Percentiles rank a stretch among this genome's conserved stretches.
Evolutionary conservation across 139 green algal species (phyloP).

Genomic region (Tetraselmis striata): DNA sequence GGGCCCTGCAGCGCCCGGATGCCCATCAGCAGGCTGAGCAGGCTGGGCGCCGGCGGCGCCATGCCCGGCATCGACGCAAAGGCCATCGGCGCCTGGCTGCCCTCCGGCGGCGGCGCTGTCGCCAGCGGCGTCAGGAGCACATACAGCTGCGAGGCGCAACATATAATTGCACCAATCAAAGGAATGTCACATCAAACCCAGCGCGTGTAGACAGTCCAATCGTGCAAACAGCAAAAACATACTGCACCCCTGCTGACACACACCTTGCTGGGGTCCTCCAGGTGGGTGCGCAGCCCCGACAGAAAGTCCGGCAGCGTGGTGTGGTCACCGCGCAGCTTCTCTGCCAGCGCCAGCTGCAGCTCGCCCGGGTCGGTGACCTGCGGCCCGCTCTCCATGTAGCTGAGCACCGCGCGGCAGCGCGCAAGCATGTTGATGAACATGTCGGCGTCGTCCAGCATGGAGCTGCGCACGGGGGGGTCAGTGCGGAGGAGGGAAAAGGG

Average conservation of each 20-base stretch:
- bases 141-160: background rate
- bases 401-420: slow-evolving; percentile 38
- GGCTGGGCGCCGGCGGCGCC: slow-evolving; percentile 10
- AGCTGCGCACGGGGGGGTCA: background rate
- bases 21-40: slow-evolving; percentile 56
- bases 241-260: too few species aligned
- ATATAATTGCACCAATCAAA: slow-evolving; percentile 1
- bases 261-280: slow-evolving; percentile 40
- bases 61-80: slow-evolving; percentile 3
- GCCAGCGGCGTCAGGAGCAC: background rate
- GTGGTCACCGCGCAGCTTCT: slow-evolving; percentile 41
- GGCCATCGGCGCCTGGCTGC: background rate
- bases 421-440: slow-evolving; percentile 27
- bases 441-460: slow-evolving; percentile 30
- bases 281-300: slow-evolving; percentile 38
- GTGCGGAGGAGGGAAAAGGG: too few species aligned
- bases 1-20: slow-evolving; percentile 47
- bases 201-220: background rate
- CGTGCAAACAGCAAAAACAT: too few species aligned
- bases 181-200: slow-evolving; percentile 1
- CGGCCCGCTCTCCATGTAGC: slow-evolving; percentile 2
- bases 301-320: slow-evolving; percentile 38
- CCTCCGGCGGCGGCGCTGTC: background rate
- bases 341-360: slow-evolving; percentile 31
- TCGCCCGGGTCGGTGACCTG: slow-evolving; percentile 16